Evolutionary conservation across 306 rosid genomes (phyloP).

Genomic region (Casuarina equisetifolia): DNA sequence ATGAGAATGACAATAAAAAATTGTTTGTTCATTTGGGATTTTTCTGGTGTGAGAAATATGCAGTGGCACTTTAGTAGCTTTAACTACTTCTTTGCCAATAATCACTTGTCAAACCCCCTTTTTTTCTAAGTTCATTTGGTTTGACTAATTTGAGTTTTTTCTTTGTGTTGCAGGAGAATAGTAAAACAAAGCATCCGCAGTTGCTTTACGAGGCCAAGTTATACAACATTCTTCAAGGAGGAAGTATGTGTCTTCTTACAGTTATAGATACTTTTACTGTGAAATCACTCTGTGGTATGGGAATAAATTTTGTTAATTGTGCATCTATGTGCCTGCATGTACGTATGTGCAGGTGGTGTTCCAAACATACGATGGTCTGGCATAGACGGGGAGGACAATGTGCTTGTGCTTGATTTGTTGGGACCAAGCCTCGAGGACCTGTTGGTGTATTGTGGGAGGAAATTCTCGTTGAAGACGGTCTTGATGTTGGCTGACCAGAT

Average conservation of each 20-base stretch:
- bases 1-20: neutral
- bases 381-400: slow-evolving; percentile 51
- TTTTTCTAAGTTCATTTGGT: neutral
- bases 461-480: slow-evolving; percentile 52
- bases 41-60: neutral
- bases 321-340: neutral
- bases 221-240: slow-evolving; percentile 88
- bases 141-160: neutral
- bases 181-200: slow-evolving; percentile 92
- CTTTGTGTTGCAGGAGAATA: slow-evolving; percentile 67
- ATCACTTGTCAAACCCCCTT: too few relatives aligned
- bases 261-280: neutral
- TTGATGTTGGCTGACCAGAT: slow-evolving; percentile 67
- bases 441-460: slow-evolving; percentile 61
- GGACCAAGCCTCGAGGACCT: slow-evolving; percentile 70
- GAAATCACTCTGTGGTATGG: neutral
- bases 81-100: neutral
- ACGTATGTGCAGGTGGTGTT: slow-evolving; percentile 46
- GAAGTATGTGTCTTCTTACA: slow-evolving; percentile 64
- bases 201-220: slow-evolving; percentile 90
- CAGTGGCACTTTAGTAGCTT: neutral
- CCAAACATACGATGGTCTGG: slow-evolving; percentile 58
- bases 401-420: slow-evolving; percentile 57
- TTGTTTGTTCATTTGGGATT: neutral
- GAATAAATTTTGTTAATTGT: neutral